These are phyloP conservation scores for Neopestalotiopsis sp. DNA, from an alignment of 2,329 filamentous ascomycete species.

Conservation along the genomic window DNA sequence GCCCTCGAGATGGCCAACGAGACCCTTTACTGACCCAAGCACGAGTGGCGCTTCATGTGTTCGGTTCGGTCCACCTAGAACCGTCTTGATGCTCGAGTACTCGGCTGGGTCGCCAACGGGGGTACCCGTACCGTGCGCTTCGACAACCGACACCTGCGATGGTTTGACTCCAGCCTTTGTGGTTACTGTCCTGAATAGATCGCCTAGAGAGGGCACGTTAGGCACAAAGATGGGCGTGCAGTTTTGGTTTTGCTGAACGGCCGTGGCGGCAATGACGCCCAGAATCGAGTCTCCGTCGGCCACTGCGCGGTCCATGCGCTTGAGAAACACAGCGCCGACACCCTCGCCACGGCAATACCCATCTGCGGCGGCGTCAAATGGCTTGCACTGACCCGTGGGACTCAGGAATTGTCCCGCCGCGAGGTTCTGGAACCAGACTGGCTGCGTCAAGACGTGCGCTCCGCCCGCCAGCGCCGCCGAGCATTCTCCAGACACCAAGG, in stretches of 20 bases:
- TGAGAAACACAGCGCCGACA: conserved; percentile 48
- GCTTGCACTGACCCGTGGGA: conserved; percentile 31
- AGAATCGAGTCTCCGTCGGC: conserved; percentile 49
- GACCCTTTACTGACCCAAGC: no score
- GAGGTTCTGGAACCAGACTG: conserved; percentile 29
- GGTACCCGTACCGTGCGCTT: conserved; percentile 50
- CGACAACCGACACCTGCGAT: conserved; percentile 33
- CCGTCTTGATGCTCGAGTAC: conserved; percentile 31
- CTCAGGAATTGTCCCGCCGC: conserved; percentile 32
- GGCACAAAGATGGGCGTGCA: conserved; percentile 46
- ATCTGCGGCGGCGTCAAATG: conserved; percentile 46
- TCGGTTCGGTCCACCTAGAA: conserved; percentile 22
- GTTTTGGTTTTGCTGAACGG: conserved; percentile 45
- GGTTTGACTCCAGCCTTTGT: conserved; percentile 23
- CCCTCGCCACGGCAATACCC: conserved; percentile 61
- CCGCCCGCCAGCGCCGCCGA: conserved; percentile 37
- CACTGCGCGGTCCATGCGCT: conserved; percentile 50
- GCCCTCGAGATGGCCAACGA: no score
- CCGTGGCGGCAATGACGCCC: conserved; percentile 40
- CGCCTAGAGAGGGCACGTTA: conserved; percentile 32
- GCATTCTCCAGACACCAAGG: conserved; percentile 34
- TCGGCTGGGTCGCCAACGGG: conserved; percentile 46
- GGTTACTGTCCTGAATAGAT: conserved; percentile 35
- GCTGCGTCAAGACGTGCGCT: conserved; percentile 32
- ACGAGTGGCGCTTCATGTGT: no score